A percentile compares a stretch with the other conserved stretches of the same genome.
Evolutionary conservation across 495 filamentous ascomycete genomes (phyloP).

Genomic region (Opeltia flavorubescens): DNA sequence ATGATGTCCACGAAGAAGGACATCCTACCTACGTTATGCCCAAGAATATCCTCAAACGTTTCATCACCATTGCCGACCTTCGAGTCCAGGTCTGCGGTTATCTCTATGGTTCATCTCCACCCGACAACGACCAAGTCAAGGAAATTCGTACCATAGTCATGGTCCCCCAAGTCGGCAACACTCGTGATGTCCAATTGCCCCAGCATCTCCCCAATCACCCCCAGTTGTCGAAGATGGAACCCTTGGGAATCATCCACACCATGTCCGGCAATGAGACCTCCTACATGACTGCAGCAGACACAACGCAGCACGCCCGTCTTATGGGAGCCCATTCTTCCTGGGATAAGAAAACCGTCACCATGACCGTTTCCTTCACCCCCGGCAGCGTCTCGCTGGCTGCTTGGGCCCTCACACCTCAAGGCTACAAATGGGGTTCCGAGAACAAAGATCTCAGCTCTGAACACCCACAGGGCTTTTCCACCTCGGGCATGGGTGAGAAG

Average conservation of each 20-base stretch:
- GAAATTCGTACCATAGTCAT: conserved; percentile 93
- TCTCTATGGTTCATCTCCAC: conserved; percentile 83
- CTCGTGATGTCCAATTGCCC: conserved; percentile 80
- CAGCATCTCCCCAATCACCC: conserved; percentile 91
- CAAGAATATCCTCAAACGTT: conserved; percentile 95
- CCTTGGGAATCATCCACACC: conserved; percentile 91
- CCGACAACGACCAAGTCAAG: conserved; percentile 93
- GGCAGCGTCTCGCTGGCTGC: conserved; percentile 90
- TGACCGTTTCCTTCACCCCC: conserved; percentile 97
- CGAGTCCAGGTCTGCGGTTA: conserved; percentile 94
- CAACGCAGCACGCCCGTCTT: conserved; percentile 80
- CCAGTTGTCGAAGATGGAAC: conserved; percentile 75
- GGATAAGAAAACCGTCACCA: conserved; percentile 92
- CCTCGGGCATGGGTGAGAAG: conserved; percentile 76
- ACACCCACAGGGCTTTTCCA: conserved; percentile 85
- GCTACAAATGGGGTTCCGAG: conserved; percentile 94
- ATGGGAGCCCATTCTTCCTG: conserved; percentile 71
- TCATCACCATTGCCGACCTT: conserved; percentile 96
- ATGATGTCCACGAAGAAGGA: conserved; percentile 71
- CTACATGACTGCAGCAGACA: conserved; percentile 90
- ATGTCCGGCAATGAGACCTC: conserved; percentile 86
- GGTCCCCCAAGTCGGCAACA: conserved; percentile 91
- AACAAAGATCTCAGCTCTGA: conserved; percentile 88
- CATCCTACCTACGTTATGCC: conserved; percentile 83
- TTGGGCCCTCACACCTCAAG: conserved; percentile 78